A percentile compares a stretch with the other conserved stretches of the same genome.
These are phyloP conservation scores for Nannochloropsis gaditana DNA, from an alignment of 108 stramenopile genomes.

Conservation along the genomic window DNA sequence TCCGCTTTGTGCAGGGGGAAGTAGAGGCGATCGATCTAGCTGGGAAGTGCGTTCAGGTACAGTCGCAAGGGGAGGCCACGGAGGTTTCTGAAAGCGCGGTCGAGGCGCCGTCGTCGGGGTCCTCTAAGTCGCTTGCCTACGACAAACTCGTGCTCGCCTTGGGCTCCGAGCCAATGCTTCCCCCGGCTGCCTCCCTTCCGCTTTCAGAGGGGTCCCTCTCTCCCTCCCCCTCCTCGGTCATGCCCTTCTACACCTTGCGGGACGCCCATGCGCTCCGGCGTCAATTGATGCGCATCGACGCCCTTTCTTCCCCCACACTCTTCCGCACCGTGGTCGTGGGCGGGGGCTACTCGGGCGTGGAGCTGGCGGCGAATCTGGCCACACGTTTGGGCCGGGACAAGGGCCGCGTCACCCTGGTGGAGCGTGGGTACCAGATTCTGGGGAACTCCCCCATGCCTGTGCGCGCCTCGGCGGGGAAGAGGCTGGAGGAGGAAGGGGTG, in stretches of 20 bases:
- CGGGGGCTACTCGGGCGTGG: conserved; percentile 73
- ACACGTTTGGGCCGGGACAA: conserved; percentile 21
- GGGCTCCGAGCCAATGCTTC: conserved; percentile 53
- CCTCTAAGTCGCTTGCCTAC: conserved; percentile 39
- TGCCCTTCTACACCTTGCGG: conserved; percentile 71
- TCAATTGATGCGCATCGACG: conserved; percentile 45
- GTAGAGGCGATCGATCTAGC: conserved; percentile 37
- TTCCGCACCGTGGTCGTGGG: conserved; percentile 63
- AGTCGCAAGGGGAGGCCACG: conserved; percentile 35
- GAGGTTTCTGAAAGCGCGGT: not conserved
- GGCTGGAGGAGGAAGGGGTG: conserved; percentile 20
- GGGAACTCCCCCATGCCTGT: not conserved
- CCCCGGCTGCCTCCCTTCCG: not conserved
- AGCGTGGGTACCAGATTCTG: not conserved
- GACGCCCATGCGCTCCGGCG: conserved; percentile 61
- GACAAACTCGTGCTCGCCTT: conserved; percentile 69
- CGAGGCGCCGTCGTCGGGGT: not conserved
- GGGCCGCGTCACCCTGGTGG: not conserved
- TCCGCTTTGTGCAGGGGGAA: conserved; percentile 44
- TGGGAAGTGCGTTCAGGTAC: conserved; percentile 31
- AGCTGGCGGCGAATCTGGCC: conserved; percentile 61
- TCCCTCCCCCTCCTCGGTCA: conserved; percentile 58
- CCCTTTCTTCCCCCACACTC: not conserved
- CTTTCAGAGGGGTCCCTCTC: conserved; percentile 36
- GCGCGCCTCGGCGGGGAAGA: conserved; percentile 17